Percentiles rank a stretch among this genome's conserved stretches.
Evolutionary conservation across 1,284 basidiomycete genomes (phyloP).

Genomic region (Rhodotorula sp.): DNA sequence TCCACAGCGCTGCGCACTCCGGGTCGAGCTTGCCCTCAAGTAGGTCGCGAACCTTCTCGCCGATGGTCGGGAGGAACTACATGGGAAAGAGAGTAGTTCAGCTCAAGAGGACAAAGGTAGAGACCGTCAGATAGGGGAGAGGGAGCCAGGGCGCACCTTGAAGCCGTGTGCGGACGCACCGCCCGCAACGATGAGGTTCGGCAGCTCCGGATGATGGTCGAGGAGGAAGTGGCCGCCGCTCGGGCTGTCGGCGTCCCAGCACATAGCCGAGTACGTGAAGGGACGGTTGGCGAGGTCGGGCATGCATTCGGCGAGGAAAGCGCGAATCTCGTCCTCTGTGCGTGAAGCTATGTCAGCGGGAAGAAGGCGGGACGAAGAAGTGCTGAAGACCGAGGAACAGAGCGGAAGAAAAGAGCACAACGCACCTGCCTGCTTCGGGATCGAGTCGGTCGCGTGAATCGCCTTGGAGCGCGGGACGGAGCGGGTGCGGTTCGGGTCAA

Average conservation of each 20-base stretch:
- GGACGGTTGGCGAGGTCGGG: conserved; percentile 45
- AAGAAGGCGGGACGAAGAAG: no score
- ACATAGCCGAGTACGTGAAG: conserved; percentile 48
- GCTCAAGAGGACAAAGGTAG: neutral
- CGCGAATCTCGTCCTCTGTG: conserved; percentile 35
- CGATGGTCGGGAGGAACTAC: conserved; percentile 80
- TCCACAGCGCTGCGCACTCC: conserved; percentile 52
- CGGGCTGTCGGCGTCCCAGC: conserved; percentile 49
- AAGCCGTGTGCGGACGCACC: conserved; percentile 50
- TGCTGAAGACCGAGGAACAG: no score
- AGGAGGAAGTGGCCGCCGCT: conserved; percentile 50
- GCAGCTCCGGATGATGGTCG: conserved; percentile 38
- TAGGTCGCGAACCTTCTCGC: conserved; percentile 69
- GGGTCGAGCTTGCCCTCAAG: conserved; percentile 66
- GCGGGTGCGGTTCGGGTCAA: conserved; percentile 17
- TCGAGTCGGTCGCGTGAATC: conserved; percentile 49
- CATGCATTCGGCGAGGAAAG: conserved; percentile 46
- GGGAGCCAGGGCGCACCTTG: conserved; percentile 25
- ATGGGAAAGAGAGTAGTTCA: neutral
- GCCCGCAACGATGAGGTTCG: conserved; percentile 44
- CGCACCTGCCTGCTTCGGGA: conserved; percentile 44
- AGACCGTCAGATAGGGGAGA: no score
- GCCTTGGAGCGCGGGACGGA: conserved; percentile 52
- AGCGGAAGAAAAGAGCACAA: no score
- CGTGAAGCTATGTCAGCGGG: no score